Base-by-base conservation (phyloP, 208 protist genomes). In the Acanthamoeba culbertsoni region DNA sequence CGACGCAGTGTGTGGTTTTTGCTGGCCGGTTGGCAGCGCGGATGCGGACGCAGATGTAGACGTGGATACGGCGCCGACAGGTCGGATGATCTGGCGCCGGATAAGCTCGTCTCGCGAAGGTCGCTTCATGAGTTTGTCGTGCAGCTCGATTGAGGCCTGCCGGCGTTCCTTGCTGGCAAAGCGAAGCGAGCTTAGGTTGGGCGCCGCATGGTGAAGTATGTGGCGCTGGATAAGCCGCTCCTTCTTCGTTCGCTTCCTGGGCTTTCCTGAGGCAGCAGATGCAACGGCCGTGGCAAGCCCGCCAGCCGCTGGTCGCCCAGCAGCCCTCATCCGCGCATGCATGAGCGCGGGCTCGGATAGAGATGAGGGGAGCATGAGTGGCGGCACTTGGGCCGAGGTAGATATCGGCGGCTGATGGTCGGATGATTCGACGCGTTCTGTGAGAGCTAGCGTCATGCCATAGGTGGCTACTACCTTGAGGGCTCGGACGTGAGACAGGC, bases 191-290 rank as follows among this genome's bases (percentile, higher is more conserved):
- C 71, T 91, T 31, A 91, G 59, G 45, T 91, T 91, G 45, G 84
- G 84, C 7, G 84, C 84, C 23, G 84, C 84, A 28, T 62, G 46
- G 14, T 71, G 53, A 26, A 91, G 59, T 26, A 91, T 91, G 84
- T 91, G 84, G 5, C 84, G 53, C 37, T 91, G 84, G 40, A 91
- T 91, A 16, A 91, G 42, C n/a, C n/a, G 84, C 59, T 91, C 84
- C 59, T 53, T 48, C 43, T 53, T 53, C n/a, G 14, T 5, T 43
- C 31, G 46, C 42, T 42, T 51, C 43, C 53, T 82, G 10, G 6
- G 46, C 71, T 33, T 82, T 46, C 35, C 10, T 75, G 65, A 6
- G 16, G n/a, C n/a, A 4, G n/a, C 43, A 28, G 5, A 26, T 1
- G 42, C 37, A 3, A n/a, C 35, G 10, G 28, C 37, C 63, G 63